Evolutionary conservation across 1,284 basidiomycete genomes (phyloP), one percentile per base, ranked within the genome.

Genomic region (Schizophyllum amplum): DNA sequence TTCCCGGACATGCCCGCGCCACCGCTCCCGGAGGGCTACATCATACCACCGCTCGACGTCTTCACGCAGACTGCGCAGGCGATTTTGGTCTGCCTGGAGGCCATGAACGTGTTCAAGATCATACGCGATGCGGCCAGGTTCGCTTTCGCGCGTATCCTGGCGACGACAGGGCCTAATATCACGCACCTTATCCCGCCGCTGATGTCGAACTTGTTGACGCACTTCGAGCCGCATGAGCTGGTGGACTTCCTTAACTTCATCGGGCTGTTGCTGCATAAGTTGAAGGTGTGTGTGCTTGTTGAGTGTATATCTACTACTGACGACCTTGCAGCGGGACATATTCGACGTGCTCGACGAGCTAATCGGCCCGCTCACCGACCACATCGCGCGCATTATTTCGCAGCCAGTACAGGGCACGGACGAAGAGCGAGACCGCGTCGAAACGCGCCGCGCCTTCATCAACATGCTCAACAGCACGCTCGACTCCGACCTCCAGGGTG

Each of bases 191-290:
- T 97, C 54, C 92, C 94, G 5, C 76, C 86, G 22, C 75, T 99
- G 54, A 98, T 98, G 82, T 79, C 84, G 50, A 89, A 90, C 66
- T 82, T 99, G 24, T 81, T 99, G 52, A 82, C 87, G 5, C 91
- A 98, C 65, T 94, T 97, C 63, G 94, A 96, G 62, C 87, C 93
- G 0, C 83, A 87, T 6, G 97, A 99, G 71, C 76, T 99, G 59
- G 87, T 91, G 49, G 97, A 99, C 67, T 97, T 99, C 67, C 86
- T 99, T 78, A 89, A 87, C 67, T 99, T 99, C 75, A 87, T 99
- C 57, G 87, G 86, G 6, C 76, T 98, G 21, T 76, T 99, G 58
- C 89, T 96, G 59, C 93, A 97, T 71, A 92, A 92, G 67, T 84
- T 99, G 62, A 92, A 94, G 79, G 94, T 93, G 60, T 63, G 80